phyloP scores from a whole-genome alignment of 306 rosid genomes.

The Arachis hypogaea region DNA sequence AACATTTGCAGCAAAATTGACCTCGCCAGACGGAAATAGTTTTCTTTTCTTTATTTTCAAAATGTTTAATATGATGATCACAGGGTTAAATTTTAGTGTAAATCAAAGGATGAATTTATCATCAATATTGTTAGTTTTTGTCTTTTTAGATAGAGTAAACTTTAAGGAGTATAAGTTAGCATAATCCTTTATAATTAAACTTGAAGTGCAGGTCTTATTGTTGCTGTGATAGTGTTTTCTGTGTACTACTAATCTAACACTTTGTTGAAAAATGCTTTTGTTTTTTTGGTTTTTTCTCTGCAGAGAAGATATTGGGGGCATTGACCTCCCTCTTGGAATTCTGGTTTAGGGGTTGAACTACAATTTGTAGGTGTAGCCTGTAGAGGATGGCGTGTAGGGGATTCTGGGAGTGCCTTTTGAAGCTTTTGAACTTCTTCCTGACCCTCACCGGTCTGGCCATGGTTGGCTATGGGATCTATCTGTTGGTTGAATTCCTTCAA shows the following conservation, averaged over 20 bases:
- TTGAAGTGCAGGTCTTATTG: conserved; percentile 2
- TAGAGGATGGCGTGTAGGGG: conserved; percentile 90
- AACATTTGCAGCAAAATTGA: neutral
- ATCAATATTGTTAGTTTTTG: conserved; percentile 15
- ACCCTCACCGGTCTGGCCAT: conserved; percentile 81
- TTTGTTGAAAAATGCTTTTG: conserved; percentile 26
- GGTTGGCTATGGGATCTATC: conserved; percentile 91
- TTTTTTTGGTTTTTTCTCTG: conserved; percentile 28
- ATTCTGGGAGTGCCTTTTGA: conserved; percentile 84
- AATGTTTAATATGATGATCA: neutral
- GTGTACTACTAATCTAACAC: conserved; percentile 26
- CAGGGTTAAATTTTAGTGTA: neutral
- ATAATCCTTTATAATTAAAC: neutral
- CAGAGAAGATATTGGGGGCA: conserved; percentile 41
- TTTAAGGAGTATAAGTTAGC: conserved; percentile 16
- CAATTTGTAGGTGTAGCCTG: neutral
- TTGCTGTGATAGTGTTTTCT: conserved; percentile 24
- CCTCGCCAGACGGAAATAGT: neutral
- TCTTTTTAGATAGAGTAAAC: neutral
- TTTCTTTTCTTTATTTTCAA: conserved; percentile 18
- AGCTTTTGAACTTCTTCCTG: conserved; percentile 81
- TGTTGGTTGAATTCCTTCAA: conserved; percentile 62
- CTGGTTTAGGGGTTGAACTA: conserved; percentile 42
- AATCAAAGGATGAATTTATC: conserved; percentile 3
- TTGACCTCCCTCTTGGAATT: conserved; percentile 40